Evolutionary conservation across 495 filamentous ascomycete genomes (phyloP), one percentile per base, ranked within the genome.

Genomic region (Staphylotrichum longicolle): DNA sequence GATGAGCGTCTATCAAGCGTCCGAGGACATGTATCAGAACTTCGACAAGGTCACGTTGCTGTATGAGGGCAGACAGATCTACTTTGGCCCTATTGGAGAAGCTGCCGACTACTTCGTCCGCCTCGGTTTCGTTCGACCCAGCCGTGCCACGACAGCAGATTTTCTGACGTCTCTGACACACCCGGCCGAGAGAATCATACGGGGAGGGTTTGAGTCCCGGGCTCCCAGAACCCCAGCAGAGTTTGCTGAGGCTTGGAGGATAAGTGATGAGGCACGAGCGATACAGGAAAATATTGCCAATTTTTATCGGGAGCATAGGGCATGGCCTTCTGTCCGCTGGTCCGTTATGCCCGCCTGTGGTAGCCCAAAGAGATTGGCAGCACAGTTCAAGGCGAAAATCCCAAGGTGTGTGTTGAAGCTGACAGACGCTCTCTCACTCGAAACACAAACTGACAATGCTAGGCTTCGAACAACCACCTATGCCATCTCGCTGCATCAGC

Each of bases 1-100:
- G 11, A 88, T 90, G 40, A 91, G 88, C 1, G 74, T 93, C 1
- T 93, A 93, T 74, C 90, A 93, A 69, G 89, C 89, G 0, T 85
- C 88, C 44, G 84, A 93, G 69, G 86, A 80, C 33, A 90, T 91
- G 60, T 93, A 91, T 67, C 79, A 91, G 63, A 75, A 86, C 12
- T 88, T 93, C 82, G 83, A 88, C 68, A 88, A 87, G 60, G 83
- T 84, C 2, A 72, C 76, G 3, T 74, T 90, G 4, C 70, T 91
- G 0, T 85, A 88, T 61, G 79, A 86, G 62, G 88, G 87, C 3
- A 72, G 82, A 7, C 75, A 87, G 66, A 83, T 89, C 39, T 90
- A 82, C 71, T 88, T 84, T 54, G 87, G 88, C 0, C 79, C 79
- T 0, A 76, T 75, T 8, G 69, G 74, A 6, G 62, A 76, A 12